Conservation (phyloP, 2,329 filamentous ascomycete genomes). For the Eutypa lata region DNA sequence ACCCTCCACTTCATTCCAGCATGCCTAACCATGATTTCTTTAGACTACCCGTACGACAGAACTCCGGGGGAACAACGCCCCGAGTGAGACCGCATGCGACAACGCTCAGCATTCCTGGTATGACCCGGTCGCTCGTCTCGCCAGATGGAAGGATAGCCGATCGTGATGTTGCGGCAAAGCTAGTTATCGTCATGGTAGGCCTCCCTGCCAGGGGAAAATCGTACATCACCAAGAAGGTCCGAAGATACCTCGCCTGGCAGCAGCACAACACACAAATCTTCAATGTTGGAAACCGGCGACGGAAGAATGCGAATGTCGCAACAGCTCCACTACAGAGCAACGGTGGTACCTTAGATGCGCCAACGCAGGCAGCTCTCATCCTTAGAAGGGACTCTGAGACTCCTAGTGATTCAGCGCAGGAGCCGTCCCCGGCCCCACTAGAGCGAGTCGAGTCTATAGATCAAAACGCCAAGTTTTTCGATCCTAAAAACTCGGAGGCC, state of each 20-base stretch:
- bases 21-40: conserved; percentile 11
- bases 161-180: conserved; percentile 90
- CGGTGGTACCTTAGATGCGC: conserved; percentile 38
- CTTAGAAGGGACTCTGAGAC: conserved; percentile 51
- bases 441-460: conserved; percentile 56
- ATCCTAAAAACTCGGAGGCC: conserved; percentile 81
- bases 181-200: conserved; percentile 98
- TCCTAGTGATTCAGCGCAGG: conserved; percentile 23
- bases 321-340: conserved; percentile 32
- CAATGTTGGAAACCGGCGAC: conserved; percentile 90
- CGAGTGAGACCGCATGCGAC: conserved; percentile 80
- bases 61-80: conserved; percentile 74
- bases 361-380: conserved; percentile 53
- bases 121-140: conserved; percentile 93
- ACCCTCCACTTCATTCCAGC: neutral
- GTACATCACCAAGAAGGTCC: conserved; percentile 98
- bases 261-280: conserved; percentile 96
- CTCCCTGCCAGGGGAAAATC: conserved; percentile 94
- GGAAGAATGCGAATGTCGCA: conserved; percentile 65
- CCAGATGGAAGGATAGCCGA: conserved; percentile 93
- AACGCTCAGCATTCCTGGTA: conserved; percentile 91
- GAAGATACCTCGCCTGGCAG: conserved; percentile 93
- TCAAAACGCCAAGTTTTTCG: conserved; percentile 91
- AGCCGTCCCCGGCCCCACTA: conserved; percentile 38
- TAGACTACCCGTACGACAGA: conserved; percentile 67